These are phyloP conservation scores for Emericellopsis terricola DNA, from an alignment of 495 filamentous ascomycete genomes.

Conservation along the genomic window DNA sequence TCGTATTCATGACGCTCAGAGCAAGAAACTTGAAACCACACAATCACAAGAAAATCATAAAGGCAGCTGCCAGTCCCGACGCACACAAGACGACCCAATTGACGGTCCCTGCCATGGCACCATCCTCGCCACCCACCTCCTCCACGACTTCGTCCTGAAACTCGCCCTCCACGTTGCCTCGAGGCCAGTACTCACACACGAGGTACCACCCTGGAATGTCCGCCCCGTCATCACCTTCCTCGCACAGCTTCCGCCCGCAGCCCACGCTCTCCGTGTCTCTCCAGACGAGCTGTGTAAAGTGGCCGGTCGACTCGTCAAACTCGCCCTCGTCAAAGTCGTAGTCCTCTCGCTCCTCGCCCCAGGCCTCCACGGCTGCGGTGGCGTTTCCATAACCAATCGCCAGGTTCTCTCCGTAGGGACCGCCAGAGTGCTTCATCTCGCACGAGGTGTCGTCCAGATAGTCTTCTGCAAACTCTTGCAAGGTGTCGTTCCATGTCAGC, in stretches of 20 bases:
- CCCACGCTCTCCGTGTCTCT: constrained; percentile 48
- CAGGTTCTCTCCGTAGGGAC: constrained; percentile 65
- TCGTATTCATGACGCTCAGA: too few species aligned
- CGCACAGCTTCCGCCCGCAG: constrained; percentile 46
- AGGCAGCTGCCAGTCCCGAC: too few species aligned
- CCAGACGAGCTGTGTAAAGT: constrained; percentile 81
- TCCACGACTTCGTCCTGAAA: constrained; percentile 32
- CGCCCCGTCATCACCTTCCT: too few species aligned
- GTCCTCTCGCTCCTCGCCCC: constrained; percentile 41
- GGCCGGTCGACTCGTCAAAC: constrained; percentile 51
- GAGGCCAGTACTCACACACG: constrained; percentile 64
- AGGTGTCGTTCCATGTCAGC: constrained; percentile 47
- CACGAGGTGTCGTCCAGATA: constrained; percentile 25
- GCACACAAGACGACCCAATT: too few species aligned
- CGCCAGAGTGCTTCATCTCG: constrained; percentile 43
- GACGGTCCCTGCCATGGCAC: too few species aligned
- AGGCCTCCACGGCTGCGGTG: constrained; percentile 39
- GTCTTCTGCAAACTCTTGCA: constrained; percentile 31
- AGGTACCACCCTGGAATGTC: constrained; percentile 69
- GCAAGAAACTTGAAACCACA: too few species aligned
- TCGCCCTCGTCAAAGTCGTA: constrained; percentile 40
- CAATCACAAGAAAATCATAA: too few species aligned
- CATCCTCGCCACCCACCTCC: constrained; percentile 7
- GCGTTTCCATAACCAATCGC: constrained; percentile 48
- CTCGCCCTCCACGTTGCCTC: constrained; percentile 51